Conservation (phyloP, 2,329 filamentous ascomycete genomes). For the Talaromyces sp. region DNA sequence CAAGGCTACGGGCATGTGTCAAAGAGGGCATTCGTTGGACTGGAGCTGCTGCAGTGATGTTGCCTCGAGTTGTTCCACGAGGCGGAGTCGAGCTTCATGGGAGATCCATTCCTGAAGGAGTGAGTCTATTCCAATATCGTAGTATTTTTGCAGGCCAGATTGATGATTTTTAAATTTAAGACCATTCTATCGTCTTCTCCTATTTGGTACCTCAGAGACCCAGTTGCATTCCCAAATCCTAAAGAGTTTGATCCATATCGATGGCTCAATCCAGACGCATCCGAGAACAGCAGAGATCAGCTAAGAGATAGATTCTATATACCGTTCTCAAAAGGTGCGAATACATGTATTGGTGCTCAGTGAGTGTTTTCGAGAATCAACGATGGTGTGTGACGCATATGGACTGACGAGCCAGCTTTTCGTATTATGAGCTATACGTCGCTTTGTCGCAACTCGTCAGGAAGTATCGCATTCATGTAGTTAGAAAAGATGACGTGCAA, state of each 20-base stretch:
- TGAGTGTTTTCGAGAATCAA: neutral
- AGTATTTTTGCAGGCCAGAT: no score
- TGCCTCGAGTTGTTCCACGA: neutral
- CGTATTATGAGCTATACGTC: no score
- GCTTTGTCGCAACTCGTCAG: neutral
- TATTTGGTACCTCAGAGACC: no score
- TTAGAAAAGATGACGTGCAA: neutral
- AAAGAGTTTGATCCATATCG: no score
- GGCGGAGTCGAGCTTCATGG: no score
- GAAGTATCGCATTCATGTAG: neutral
- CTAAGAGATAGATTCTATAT: slow-evolving; percentile 6
- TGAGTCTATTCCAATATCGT: no score
- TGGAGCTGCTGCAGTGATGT: neutral
- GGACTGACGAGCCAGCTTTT: neutral
- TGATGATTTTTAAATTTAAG: no score
- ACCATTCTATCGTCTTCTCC: no score
- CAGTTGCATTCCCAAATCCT: no score
- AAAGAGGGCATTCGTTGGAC: slow-evolving; percentile 19
- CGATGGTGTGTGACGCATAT: neutral
- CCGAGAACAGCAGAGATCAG: neutral
- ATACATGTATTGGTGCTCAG: slow-evolving; percentile 8
- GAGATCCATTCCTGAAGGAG: no score
- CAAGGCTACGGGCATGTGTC: slow-evolving; percentile 12
- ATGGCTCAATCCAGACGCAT: neutral
- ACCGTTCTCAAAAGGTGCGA: slow-evolving; percentile 2